A percentile compares a stretch with the other conserved stretches of the same genome.
These are phyloP conservation scores for Lonicera japonica DNA, from an alignment of 129 eudicot genomes.

Conservation along the genomic window DNA sequence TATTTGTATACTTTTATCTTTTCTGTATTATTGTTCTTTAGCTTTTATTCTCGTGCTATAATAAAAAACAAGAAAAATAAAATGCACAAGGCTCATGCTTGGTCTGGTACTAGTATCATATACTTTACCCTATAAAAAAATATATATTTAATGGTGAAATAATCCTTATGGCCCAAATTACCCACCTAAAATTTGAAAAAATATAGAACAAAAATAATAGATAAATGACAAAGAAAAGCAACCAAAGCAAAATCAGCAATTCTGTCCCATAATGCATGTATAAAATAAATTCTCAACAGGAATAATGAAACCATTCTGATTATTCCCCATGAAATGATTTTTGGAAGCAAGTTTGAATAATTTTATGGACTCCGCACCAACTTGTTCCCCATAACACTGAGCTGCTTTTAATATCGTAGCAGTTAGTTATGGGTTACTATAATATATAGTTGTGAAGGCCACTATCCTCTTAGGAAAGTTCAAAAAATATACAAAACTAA, in stretches of 20 bases:
- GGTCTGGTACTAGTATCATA: too few relatives aligned
- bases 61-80: too few relatives aligned
- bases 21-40: too few relatives aligned
- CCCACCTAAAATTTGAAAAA: too few relatives aligned
- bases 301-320: constrained; percentile 5
- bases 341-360: background rate
- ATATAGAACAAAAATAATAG: background rate
- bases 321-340: background rate
- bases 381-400: constrained; percentile 2
- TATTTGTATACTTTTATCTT: too few relatives aligned
- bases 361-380: constrained; percentile 2
- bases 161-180: too few relatives aligned
- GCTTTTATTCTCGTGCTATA: too few relatives aligned
- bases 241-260: constrained; percentile 5
- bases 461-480: constrained; percentile 3
- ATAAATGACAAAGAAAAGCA: too few relatives aligned
- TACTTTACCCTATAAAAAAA: too few relatives aligned
- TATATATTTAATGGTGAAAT: too few relatives aligned
- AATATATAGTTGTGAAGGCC: constrained; percentile 4
- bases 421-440: background rate
- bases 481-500: constrained; percentile 2
- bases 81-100: too few relatives aligned
- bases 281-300: background rate
- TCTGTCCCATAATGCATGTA: background rate
- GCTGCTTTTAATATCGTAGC: background rate